These are phyloP conservation scores for Rugonectria rugulosa DNA, from an alignment of 2,329 filamentous ascomycete species.

Conservation along the genomic window DNA sequence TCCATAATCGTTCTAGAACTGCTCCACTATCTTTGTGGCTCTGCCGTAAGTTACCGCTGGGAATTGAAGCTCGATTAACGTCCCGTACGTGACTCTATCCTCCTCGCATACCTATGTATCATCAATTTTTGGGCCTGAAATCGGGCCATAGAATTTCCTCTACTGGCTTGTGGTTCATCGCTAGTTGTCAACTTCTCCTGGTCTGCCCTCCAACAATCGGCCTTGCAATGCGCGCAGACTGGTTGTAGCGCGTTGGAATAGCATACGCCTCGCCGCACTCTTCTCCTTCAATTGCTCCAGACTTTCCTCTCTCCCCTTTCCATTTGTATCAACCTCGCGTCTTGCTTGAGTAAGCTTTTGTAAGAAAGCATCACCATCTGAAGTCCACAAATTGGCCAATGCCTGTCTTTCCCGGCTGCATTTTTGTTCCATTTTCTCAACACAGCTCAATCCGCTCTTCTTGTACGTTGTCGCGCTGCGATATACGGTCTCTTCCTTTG, in stretches of 20 bases:
- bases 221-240: conserved; percentile 34
- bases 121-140: too few species aligned
- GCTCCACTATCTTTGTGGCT: too few species aligned
- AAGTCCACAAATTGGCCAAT: conserved; percentile 26
- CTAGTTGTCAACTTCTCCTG: conserved; percentile 1
- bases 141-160: not conserved
- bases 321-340: conserved; percentile 15
- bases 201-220: conserved; percentile 20
- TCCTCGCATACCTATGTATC: too few species aligned
- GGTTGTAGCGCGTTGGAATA: conserved; percentile 29
- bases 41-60: too few species aligned
- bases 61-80: too few species aligned
- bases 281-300: conserved; percentile 23
- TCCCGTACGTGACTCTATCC: too few species aligned
- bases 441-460: conserved; percentile 27
- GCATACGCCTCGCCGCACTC: conserved; percentile 17
- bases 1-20: too few species aligned
- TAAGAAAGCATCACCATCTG: conserved; percentile 31
- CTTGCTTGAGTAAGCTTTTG: conserved; percentile 13
- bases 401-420: conserved; percentile 29
- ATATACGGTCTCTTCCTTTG: conserved; percentile 31
- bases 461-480: conserved; percentile 33
- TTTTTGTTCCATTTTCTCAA: conserved; percentile 33
- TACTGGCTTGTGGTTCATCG: not conserved
- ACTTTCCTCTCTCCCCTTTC: conserved; percentile 4